Evolutionary conservation across 2,329 filamentous ascomycete genomes (phyloP), one percentile per base, ranked within the genome.

Genomic region (Alternaria sp.): DNA sequence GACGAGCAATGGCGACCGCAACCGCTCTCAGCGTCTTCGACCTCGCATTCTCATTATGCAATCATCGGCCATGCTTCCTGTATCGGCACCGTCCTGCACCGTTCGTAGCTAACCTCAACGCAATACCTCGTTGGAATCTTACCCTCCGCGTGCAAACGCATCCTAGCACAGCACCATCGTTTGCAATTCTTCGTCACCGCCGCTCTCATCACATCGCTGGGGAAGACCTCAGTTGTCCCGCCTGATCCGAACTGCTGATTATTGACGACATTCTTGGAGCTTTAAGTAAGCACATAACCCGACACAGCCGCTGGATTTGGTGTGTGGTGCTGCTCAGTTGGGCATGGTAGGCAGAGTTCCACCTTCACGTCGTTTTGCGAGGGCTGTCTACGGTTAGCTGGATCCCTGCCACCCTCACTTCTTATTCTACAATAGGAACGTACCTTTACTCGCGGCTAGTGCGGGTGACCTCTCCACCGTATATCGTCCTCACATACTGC

Each of bases 331-430:
- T 44, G 30, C 28, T n/a, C 34, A 38, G 9, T 28, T 41, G 22
- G 34, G 12, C 28, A 20, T 14, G 22, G 5, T 22, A 36, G 30
- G n/a, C 51, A 44, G 39, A 28, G 34, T 42, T 42, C 20, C 24
- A 41, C 34, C 32, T 56, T 63, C 47, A 65, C 60, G 22, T 56
- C 32, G 26, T 53, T 18, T 43, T 18, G 8, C 24, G 6, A 22
- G 28, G 16, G 30, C 32, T 48, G n/a, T 18, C 18, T 14, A 16
- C 39, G 36, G 34, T 30, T 6, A 51, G 36, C 39, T 32, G 34
- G 16, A 28, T 14, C 43, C 28, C 32, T 18, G 8, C 30, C 7
- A 11, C 61, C 28, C 56, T 65, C 54, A 64, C 56, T 51, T 30
- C 39, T 14, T 42, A 38, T 51, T 24, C 5, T 28, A 55, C 47